Percentiles rank a stretch among this genome's conserved stretches.
These are phyloP conservation scores for Aquilaria malaccensis DNA, from an alignment of 345 rosid species.

Conservation along the genomic window DNA sequence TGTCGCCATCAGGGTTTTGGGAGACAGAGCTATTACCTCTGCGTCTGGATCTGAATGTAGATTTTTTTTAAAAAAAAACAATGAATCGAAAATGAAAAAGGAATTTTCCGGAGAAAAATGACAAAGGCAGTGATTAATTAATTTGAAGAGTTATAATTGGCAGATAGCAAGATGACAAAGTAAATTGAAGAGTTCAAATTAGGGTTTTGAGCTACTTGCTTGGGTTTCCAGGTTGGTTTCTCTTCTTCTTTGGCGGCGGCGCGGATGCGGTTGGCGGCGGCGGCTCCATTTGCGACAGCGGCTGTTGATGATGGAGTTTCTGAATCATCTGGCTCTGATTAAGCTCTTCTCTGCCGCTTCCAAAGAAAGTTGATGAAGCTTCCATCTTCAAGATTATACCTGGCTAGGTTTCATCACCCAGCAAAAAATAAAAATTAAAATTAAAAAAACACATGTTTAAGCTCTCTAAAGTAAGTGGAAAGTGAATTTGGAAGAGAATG, in stretches of 20 bases:
- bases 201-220: constrained; percentile 45
- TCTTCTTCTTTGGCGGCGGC: constrained; percentile 53
- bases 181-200: background rate
- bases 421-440: constrained; percentile 1
- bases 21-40: constrained; percentile 82
- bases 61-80: constrained; percentile 2
- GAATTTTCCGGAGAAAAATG: background rate
- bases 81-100: constrained; percentile 4
- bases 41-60: constrained; percentile 69
- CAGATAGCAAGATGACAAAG: background rate
- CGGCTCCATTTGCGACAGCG: constrained; percentile 2
- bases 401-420: background rate
- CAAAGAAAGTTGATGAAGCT: constrained; percentile 23
- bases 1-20: constrained; percentile 84
- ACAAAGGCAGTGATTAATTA: background rate
- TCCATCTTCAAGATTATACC: constrained; percentile 26
- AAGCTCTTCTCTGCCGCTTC: constrained; percentile 22
- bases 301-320: constrained; percentile 33
- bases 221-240: constrained; percentile 82
- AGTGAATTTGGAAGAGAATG: background rate
- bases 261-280: constrained; percentile 34
- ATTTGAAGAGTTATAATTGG: background rate
- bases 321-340: constrained; percentile 33
- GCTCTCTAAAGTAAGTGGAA: background rate
- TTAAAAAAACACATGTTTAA: background rate